These are phyloP conservation scores for Elymus sibiricus DNA, from an alignment of 176 grass and related monocot genomes.

Conservation along the genomic window DNA sequence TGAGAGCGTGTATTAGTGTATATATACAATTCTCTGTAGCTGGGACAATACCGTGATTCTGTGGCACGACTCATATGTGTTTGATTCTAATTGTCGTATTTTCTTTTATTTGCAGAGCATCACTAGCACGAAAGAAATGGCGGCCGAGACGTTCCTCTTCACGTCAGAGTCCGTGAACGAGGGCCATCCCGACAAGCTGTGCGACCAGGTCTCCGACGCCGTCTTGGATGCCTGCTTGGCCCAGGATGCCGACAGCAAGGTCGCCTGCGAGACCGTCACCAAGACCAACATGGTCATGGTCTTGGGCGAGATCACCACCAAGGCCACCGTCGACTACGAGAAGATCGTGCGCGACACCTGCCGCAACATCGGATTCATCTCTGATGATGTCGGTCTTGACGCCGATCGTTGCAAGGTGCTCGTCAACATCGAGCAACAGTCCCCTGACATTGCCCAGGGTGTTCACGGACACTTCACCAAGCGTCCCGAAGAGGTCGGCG, in stretches of 20 bases:
- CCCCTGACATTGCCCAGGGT: slow-evolving; percentile 67
- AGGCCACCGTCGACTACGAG: slow-evolving; percentile 74
- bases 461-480: slow-evolving; percentile 68
- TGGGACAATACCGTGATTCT: no score
- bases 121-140: background rate
- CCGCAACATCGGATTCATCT: slow-evolving; percentile 56
- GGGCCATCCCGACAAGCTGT: slow-evolving; percentile 67
- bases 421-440: slow-evolving; percentile 76
- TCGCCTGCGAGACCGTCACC: slow-evolving; percentile 75
- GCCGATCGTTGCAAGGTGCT: slow-evolving; percentile 68
- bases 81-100: background rate
- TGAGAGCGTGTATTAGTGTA: no score
- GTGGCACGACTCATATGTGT: no score
- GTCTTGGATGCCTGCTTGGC: slow-evolving; percentile 50
- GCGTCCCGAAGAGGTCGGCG: slow-evolving; percentile 59
- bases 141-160: background rate
- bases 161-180: slow-evolving; percentile 28
- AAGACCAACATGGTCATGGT: slow-evolving; percentile 98
- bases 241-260: slow-evolving; percentile 70
- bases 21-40: no score
- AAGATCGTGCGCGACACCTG: slow-evolving; percentile 94
- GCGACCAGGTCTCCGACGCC: slow-evolving; percentile 60
- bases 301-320: slow-evolving; percentile 88
- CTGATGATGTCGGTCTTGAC: slow-evolving; percentile 60
- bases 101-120: background rate